A percentile compares a stretch with the other conserved stretches of the same genome.
Evolutionary conservation across 2,329 filamentous ascomycete species (phyloP).

Genomic region (Aphanocladium album): DNA sequence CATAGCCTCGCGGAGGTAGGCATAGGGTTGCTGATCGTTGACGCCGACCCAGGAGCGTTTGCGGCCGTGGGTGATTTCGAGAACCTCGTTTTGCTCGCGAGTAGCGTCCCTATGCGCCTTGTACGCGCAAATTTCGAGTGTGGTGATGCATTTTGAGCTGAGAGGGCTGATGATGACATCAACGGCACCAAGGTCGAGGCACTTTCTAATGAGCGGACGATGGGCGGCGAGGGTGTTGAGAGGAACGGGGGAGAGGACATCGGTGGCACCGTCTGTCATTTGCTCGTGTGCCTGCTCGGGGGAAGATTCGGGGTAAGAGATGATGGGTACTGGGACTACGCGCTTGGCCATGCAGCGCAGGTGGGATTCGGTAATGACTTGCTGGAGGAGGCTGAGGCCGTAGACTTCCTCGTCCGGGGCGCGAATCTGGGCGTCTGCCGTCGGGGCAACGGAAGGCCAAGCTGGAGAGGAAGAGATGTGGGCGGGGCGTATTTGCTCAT

Average conservation of each 20-base stretch:
- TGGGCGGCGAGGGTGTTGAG: constrained; percentile 25
- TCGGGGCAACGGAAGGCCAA: constrained; percentile 30
- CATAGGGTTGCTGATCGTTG: constrained; percentile 78
- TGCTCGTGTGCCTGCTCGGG: constrained; percentile 25
- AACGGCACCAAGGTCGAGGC: constrained; percentile 78
- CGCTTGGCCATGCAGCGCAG: constrained; percentile 52
- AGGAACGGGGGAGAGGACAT: constrained; percentile 22
- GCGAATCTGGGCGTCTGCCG: constrained; percentile 36
- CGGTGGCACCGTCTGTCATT: constrained; percentile 34
- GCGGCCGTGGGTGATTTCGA: constrained; percentile 67
- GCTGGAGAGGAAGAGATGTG: constrained; percentile 4
- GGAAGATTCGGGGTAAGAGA: constrained; percentile 34
- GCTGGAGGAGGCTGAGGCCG: constrained; percentile 49
- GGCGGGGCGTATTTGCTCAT: constrained; percentile 35
- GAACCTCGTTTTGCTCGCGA: constrained; percentile 65
- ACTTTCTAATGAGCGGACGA: constrained; percentile 55
- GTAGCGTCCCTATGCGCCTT: constrained; percentile 71
- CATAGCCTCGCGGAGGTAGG: constrained; percentile 88
- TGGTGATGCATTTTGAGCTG: constrained; percentile 65
- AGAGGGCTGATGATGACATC: constrained; percentile 83
- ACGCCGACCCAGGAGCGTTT: constrained; percentile 92
- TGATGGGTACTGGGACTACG: constrained; percentile 51
- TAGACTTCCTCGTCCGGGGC: constrained; percentile 47
- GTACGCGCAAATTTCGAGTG: constrained; percentile 78
- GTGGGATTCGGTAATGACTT: constrained; percentile 54